A percentile compares a stretch with the other conserved stretches of the same genome.
Evolutionary conservation across 192 early-diverging fungal genomes (phyloP).

Genomic region (Coemansia sp.): DNA sequence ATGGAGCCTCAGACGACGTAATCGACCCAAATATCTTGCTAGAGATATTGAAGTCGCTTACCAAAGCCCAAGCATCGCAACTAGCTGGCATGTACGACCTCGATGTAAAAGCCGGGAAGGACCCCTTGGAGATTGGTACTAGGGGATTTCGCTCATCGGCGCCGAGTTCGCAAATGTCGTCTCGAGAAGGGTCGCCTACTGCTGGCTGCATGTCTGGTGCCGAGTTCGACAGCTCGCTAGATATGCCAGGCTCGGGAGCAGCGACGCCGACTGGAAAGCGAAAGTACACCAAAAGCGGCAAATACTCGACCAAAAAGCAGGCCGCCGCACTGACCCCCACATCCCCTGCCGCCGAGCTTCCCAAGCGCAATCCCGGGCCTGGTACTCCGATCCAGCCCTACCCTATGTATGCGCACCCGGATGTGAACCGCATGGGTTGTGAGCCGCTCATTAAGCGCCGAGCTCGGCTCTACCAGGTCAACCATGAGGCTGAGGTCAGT

Average conservation of each 20-base stretch:
- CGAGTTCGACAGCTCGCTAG: constrained; percentile 20
- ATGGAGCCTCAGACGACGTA: constrained; percentile 7
- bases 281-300: constrained; percentile 49
- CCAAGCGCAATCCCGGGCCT: neutral
- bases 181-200: constrained; percentile 41
- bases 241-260: constrained; percentile 16
- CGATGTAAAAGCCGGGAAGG: constrained; percentile 10
- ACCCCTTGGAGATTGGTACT: constrained; percentile 10
- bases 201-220: constrained; percentile 30
- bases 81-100: constrained; percentile 50
- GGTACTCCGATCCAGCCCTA: neutral
- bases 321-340: constrained; percentile 1
- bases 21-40: constrained; percentile 22
- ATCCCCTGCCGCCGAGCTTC: neutral
- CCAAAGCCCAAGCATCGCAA: constrained; percentile 51
- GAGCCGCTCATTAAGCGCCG: constrained; percentile 26
- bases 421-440: constrained; percentile 12
- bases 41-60: constrained; percentile 47
- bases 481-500: constrained; percentile 39
- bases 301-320: constrained; percentile 22
- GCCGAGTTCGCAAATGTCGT: constrained; percentile 28
- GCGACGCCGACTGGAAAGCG: constrained; percentile 34
- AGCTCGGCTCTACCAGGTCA: constrained; percentile 16
- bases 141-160: constrained; percentile 17
- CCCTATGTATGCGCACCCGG: constrained; percentile 25